Conservation (phyloP, 768 basidiomycete species). For the Tylopilus balloui region DNA sequence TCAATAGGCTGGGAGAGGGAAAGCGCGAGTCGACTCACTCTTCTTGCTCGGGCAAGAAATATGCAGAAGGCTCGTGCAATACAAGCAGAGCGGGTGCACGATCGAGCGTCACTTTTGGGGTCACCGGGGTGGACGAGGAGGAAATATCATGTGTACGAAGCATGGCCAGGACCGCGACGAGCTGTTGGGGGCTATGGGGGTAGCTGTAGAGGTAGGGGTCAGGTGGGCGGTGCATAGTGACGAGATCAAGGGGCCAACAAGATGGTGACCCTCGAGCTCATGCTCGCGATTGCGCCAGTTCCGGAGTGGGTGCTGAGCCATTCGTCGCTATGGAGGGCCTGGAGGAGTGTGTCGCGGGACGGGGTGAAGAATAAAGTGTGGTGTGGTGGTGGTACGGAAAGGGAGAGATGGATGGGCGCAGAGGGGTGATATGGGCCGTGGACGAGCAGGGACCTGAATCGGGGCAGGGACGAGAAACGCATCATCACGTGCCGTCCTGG, state of each 20-base stretch:
- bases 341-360: conserved; percentile 41
- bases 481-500: conserved; percentile 17
- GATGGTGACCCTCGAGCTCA: conserved; percentile 45
- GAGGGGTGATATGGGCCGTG: conserved; percentile 62
- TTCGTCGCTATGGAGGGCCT: conserved; percentile 50
- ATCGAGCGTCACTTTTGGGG: conserved; percentile 34
- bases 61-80: conserved; percentile 56
- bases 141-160: conserved; percentile 34
- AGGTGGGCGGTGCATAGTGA: conserved; percentile 2
- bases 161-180: conserved; percentile 48
- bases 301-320: conserved; percentile 36
- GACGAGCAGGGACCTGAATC: conserved; percentile 55
- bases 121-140: conserved; percentile 18
- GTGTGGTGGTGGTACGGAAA: conserved; percentile 40
- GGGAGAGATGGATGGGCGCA: conserved; percentile 62
- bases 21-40: conserved; percentile 16
- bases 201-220: conserved; percentile 42
- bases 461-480: conserved; percentile 48
- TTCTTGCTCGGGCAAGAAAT: conserved; percentile 37
- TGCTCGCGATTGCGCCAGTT: conserved; percentile 32
- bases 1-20: background rate
- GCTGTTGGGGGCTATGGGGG: conserved; percentile 55
- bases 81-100: conserved; percentile 50
- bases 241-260: conserved; percentile 43
- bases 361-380: conserved; percentile 50